These are phyloP conservation scores for Tetracladium setigerum DNA, from an alignment of 495 filamentous ascomycete species.

Conservation along the genomic window DNA sequence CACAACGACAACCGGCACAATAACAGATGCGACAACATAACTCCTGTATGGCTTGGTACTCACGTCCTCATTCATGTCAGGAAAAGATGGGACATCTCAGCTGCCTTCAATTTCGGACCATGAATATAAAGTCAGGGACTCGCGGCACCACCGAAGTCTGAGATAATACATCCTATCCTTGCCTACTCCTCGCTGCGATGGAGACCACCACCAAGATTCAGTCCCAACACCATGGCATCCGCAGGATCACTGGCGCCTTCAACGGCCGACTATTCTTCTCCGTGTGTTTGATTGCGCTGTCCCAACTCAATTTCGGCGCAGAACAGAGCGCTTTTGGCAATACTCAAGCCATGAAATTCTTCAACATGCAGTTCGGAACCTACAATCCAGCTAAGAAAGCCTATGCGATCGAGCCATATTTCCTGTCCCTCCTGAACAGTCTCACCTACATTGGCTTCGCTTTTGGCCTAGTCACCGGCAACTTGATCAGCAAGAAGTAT, in stretches of 20 bases:
- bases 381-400: constrained; percentile 18
- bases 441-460: constrained; percentile 26
- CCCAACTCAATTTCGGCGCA: constrained; percentile 29
- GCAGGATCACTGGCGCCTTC: constrained; percentile 35
- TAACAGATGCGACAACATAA: too few species aligned
- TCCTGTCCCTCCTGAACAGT: constrained; percentile 28
- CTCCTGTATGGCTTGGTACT: too few species aligned
- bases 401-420: constrained; percentile 20
- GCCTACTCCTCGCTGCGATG: too few species aligned
- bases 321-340: constrained; percentile 28
- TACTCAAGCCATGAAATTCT: constrained; percentile 28
- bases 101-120: too few species aligned
- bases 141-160: too few species aligned
- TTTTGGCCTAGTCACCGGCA: constrained; percentile 24
- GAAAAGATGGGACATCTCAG: too few species aligned
- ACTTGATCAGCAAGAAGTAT: constrained; percentile 24
- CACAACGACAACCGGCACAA: too few species aligned
- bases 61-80: too few species aligned
- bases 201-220: too few species aligned
- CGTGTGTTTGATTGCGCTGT: constrained; percentile 23
- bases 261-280: constrained; percentile 6
- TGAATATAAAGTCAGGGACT: too few species aligned
- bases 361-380: constrained; percentile 25
- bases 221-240: too few species aligned
- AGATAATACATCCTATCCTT: too few species aligned